Evolutionary conservation across 768 basidiomycete species (phyloP), one percentile per base, ranked within the genome.

Genomic region (Lactarius hatsudake): DNA sequence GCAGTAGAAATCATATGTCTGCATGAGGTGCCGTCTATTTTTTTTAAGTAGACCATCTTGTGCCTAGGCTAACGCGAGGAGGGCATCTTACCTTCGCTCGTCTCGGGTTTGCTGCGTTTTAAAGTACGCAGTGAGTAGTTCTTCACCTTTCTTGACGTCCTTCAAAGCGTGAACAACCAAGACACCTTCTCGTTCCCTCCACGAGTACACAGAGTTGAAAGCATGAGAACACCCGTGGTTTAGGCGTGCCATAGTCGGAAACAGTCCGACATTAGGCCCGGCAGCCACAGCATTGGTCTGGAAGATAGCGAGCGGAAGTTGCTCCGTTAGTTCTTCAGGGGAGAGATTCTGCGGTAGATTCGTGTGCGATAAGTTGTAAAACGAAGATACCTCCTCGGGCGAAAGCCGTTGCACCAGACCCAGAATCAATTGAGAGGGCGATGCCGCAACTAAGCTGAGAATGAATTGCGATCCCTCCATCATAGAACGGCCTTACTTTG

Each of bases 161-260:
- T 83, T 87, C 62, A 89, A 70, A 10, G 87, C 87, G 74, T 88
- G 79, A 5, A 89, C 84, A 42, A 86, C 81, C 26, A 88, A 71
- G 4, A 75, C 75, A 13, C 75, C 73, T 63, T 86, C 84, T 34
- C 76, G 72, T 54, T 83, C 80, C 59, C 86, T 78, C 84, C 84
- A 89, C 0, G 79, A 79, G 72, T 89, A 89, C 15, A 89, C 84
- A 5, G 79, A 80, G 74, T 89, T 89, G 77, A 90, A 89, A 7
- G 86, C 86, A 62, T 81, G 79, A 4, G 87, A 83, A 72, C 88
- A 89, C 0, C 85, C 88, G 68, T 89, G 88, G 70, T 90, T 90
- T 67, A 89, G 69, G 53, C 88, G 79, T 15, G 87, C 86, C 81
- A 85, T 87, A 26, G 74, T 78, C n/a, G 87, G 87, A 73, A 89